Base-by-base conservation (phyloP, 768 basidiomycete genomes). In the Sistotremastrum suecicum region DNA sequence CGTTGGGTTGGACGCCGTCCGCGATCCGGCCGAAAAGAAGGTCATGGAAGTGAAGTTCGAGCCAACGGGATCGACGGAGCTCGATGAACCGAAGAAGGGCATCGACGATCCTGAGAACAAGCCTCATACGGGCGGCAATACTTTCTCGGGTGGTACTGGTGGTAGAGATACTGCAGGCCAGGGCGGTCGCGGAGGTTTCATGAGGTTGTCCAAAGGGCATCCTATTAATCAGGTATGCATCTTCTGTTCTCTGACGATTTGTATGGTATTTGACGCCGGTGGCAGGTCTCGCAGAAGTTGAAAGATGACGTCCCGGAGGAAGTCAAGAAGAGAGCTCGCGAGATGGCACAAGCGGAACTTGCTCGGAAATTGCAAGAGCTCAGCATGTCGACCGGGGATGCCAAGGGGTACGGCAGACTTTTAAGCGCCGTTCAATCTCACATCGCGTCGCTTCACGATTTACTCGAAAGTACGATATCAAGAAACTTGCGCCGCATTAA, bases 121-220 rank as follows among this genome's bases (percentile, higher is more conserved):
- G 48, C 50, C 57, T 3, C 79, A 82, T 53, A 63, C 61, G 3
- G 79, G 78, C 34, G 79, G 78, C 4, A 77, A 77, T 49, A 75
- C 61, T n/a, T 80, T 67, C 61, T 75, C 78, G 38, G 79, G 78
- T 5, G 79, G 79, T 78, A 75, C 74, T 31, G 78, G 79, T 32
- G 79, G 79, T 7, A 64, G 76, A 28, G 75, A 76, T 52, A 80
- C 78, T 3, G 79, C 78, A 5, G 79, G 79, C 1, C 60, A 79
- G 50, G 79, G 79, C 2, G 79, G 79, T 3, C 64, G 68, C n/a
- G 79, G 78, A 7, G 78, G 78, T 0, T 80, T 78, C 56, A 80
- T 77, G 60, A 71, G 79, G 8, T 54, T 78, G 0, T 77, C 69
- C 58, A 76, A 76, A 51, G 74, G 73, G 8, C 76, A 78, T 7